Percentiles rank a stretch among this genome's conserved stretches.
phyloP scores from a whole-genome alignment of 352 stramenopile species.

The Phytophthora boehmeriae region DNA sequence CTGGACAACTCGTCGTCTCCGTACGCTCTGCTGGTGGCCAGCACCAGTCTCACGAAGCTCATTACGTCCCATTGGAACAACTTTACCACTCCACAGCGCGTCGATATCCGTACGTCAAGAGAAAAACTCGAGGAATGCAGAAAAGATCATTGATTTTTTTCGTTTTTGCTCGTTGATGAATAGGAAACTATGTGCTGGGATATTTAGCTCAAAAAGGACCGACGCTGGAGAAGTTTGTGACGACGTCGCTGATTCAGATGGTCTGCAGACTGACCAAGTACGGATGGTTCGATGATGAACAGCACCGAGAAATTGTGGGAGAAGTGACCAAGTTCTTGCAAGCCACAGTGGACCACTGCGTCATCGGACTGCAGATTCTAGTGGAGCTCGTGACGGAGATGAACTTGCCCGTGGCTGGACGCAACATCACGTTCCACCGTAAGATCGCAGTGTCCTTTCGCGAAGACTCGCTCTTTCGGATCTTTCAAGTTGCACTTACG shows the following conservation, averaged over 20 bases:
- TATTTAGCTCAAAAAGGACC: constrained; percentile 97
- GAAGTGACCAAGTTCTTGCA: constrained; percentile 98
- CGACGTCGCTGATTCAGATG: constrained; percentile 95
- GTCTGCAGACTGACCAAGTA: constrained; percentile 98
- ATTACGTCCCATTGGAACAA: constrained; percentile 98
- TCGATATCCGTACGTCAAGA: constrained; percentile 93
- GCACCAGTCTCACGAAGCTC: constrained; percentile 96
- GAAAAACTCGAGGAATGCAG: neutral
- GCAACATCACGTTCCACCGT: constrained; percentile 97
- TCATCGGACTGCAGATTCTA: constrained; percentile 98
- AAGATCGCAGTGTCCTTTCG: constrained; percentile 98
- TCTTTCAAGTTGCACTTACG: constrained; percentile 97
- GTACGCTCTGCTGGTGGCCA: constrained; percentile 96
- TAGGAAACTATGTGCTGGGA: constrained; percentile 97
- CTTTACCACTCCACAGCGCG: constrained; percentile 80
- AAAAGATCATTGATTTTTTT: neutral
- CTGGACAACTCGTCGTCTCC: constrained; percentile 95
- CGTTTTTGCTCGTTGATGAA: constrained; percentile 26
- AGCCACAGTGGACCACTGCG: constrained; percentile 97
- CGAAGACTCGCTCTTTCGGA: constrained; percentile 94
- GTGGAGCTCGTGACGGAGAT: constrained; percentile 98
- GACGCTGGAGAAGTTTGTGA: constrained; percentile 95
- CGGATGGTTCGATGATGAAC: constrained; percentile 99
- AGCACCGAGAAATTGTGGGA: constrained; percentile 96
- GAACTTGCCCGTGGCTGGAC: constrained; percentile 93